These are phyloP conservation scores for Fusarium sacchari DNA, from an alignment of 2,329 filamentous ascomycete genomes.

Conservation along the genomic window DNA sequence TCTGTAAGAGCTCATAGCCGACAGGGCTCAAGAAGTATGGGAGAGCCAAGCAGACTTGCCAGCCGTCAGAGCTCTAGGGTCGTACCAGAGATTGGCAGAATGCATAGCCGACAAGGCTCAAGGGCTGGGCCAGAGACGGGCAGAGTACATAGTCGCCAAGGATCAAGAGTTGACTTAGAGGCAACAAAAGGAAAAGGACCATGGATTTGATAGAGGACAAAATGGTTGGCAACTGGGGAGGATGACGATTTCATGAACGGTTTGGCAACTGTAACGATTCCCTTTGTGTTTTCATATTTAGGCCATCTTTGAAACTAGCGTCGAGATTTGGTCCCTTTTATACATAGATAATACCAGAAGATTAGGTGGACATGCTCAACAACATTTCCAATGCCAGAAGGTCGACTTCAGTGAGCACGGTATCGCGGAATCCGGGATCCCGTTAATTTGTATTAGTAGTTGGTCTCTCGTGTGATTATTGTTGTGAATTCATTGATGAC, in stretches of 20 bases:
- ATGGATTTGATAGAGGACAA: conserved; percentile 27
- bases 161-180: conserved; percentile 14
- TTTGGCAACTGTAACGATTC: conserved; percentile 25
- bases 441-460: not conserved
- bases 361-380: not conserved
- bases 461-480: not conserved
- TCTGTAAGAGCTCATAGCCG: conserved; percentile 33
- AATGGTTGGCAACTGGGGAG: not conserved
- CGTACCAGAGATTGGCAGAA: conserved; percentile 4
- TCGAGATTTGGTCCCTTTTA: conserved; percentile 4
- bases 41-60: conserved; percentile 22
- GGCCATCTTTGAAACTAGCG: conserved; percentile 13
- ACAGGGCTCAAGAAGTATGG: conserved; percentile 16
- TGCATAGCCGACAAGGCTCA: conserved; percentile 33
- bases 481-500: not conserved
- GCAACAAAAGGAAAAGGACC: conserved; percentile 30
- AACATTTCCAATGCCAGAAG: not conserved
- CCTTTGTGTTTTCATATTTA: conserved; percentile 17
- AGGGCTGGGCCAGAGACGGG: not conserved
- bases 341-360: conserved; percentile 22
- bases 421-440: not conserved
- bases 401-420: not conserved
- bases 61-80: conserved; percentile 27
- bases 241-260: conserved; percentile 29
- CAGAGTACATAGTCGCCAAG: conserved; percentile 14